These are phyloP conservation scores for Daldinia caldariorum DNA, from an alignment of 495 filamentous ascomycete genomes.

Conservation along the genomic window DNA sequence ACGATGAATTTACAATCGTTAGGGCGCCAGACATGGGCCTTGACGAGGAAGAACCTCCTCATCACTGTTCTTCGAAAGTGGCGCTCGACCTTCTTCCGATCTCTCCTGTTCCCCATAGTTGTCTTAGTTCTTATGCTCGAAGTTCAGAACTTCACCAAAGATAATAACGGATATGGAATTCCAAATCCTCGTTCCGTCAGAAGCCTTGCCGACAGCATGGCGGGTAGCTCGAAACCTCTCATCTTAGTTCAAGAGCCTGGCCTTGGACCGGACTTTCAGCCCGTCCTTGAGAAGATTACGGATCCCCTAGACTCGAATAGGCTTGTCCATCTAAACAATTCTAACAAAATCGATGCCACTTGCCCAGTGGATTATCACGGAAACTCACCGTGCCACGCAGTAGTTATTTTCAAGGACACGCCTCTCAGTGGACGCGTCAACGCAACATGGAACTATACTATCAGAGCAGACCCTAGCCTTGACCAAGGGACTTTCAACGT, in stretches of 20 bases:
- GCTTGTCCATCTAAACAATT: constrained; percentile 58
- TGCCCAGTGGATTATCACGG: constrained; percentile 71
- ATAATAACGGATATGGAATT: constrained; percentile 69
- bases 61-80: constrained; percentile 68
- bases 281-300: constrained; percentile 66
- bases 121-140: constrained; percentile 69
- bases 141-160: constrained; percentile 66
- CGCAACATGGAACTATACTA: constrained; percentile 74
- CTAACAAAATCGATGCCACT: constrained; percentile 60
- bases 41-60: constrained; percentile 72
- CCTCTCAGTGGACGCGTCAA: constrained; percentile 65
- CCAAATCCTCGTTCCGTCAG: constrained; percentile 62
- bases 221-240: constrained; percentile 60
- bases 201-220: constrained; percentile 56
- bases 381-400: constrained; percentile 70
- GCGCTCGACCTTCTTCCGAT: constrained; percentile 66
- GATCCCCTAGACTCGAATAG: constrained; percentile 56
- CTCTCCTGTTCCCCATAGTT: constrained; percentile 70
- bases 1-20: constrained; percentile 46
- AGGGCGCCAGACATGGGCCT: constrained; percentile 68
- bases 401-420: constrained; percentile 71
- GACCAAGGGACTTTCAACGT: constrained; percentile 58
- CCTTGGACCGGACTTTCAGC: constrained; percentile 67
- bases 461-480: constrained; percentile 70
- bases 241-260: constrained; percentile 74